Conservation (phyloP, 139 green algal genomes). For the Chlorella sp. region DNA sequence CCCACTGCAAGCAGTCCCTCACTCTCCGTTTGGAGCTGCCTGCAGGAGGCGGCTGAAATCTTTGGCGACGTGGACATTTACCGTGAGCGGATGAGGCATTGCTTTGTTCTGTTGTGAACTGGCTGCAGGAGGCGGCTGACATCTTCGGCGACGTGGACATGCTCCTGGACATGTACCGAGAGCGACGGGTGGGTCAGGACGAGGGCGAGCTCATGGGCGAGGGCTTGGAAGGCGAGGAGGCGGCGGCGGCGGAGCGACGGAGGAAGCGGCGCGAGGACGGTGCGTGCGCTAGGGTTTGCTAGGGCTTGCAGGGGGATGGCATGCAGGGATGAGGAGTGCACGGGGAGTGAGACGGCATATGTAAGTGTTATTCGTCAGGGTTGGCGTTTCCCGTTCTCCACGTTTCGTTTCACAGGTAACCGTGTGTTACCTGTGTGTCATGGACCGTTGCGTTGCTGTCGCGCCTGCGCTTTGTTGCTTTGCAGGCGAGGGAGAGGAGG, state of each 20-base stretch:
- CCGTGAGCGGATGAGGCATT: no score
- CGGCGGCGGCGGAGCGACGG: background rate
- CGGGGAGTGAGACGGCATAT: no score
- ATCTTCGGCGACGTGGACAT: slow-evolving; percentile 78
- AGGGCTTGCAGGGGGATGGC: no score
- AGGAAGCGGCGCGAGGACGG: background rate
- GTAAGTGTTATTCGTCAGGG: no score
- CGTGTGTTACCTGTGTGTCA: no score
- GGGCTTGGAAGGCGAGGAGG: background rate
- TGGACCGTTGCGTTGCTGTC: no score
- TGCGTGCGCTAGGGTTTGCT: no score
- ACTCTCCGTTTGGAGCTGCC: background rate
- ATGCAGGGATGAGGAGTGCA: background rate
- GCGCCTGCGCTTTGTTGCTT: no score
- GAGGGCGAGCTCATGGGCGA: slow-evolving; percentile 1
- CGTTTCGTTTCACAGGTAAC: no score
- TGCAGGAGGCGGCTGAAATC: slow-evolving; percentile 78
- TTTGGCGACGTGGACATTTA: slow-evolving; percentile 73
- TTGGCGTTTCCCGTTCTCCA: no score
- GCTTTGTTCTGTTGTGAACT: background rate
- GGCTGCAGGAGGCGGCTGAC: slow-evolving; percentile 63
- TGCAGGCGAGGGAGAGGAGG: background rate
- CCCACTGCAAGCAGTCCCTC: no score
- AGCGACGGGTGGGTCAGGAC: slow-evolving; percentile 1
- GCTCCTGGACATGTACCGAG: slow-evolving; percentile 55